Percentiles rank a stretch among this genome's conserved stretches.
Evolutionary conservation across 805 yeast genomes (phyloP).

Genomic region (Yamadazyma kitorensis): DNA sequence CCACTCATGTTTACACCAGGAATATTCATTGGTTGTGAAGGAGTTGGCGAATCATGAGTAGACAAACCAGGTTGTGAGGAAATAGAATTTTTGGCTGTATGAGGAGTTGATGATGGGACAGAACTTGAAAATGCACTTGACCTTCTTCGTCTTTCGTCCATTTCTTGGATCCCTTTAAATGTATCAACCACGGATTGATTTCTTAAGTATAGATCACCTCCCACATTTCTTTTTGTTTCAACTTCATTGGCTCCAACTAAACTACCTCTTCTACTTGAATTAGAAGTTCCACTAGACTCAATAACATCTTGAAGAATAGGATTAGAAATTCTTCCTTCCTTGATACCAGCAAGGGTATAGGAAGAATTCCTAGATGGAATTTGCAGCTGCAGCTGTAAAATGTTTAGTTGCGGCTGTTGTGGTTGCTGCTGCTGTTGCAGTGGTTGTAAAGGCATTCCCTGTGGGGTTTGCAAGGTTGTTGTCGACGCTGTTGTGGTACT

Average conservation of each 20-base stretch:
- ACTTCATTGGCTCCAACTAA: slow-evolving; percentile 39
- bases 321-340: slow-evolving; percentile 25
- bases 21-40: slow-evolving; percentile 11
- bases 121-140: slow-evolving; percentile 24
- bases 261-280: slow-evolving; percentile 29
- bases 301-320: slow-evolving; percentile 33
- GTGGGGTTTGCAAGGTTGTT: neutral
- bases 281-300: slow-evolving; percentile 23
- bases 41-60: slow-evolving; percentile 4
- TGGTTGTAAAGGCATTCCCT: no score
- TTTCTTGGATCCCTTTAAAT: slow-evolving; percentile 40
- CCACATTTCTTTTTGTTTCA: slow-evolving; percentile 45
- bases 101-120: slow-evolving; percentile 11
- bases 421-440: no score
- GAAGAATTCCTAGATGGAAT: slow-evolving; percentile 2
- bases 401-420: no score
- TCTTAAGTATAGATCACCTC: slow-evolving; percentile 41
- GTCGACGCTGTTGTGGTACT: neutral
- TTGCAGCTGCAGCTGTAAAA: no score
- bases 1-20: slow-evolving; percentile 8
- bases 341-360: slow-evolving; percentile 21
- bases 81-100: slow-evolving; percentile 18
- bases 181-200: slow-evolving; percentile 43
- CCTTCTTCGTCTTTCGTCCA: slow-evolving; percentile 37
- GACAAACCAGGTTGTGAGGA: slow-evolving; percentile 5